phyloP scores from a whole-genome alignment of 306 rosid genomes.

The Citrullus colocynthis region DNA sequence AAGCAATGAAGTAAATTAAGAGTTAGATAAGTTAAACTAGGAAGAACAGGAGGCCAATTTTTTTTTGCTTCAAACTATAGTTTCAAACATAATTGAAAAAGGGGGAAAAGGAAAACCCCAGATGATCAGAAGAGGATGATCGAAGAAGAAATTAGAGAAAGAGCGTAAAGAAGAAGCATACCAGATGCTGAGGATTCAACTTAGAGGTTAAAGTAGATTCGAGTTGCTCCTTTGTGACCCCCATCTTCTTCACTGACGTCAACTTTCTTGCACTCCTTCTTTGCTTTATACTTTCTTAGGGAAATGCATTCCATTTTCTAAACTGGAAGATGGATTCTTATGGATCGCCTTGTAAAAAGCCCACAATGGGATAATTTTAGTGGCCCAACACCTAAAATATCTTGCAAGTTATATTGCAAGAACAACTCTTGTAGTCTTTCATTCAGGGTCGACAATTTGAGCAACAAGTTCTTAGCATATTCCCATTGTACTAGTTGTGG shows the following conservation, averaged over 20 bases:
- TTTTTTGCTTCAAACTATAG: too few relatives aligned
- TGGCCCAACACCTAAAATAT: background rate
- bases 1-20: background rate
- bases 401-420: too few relatives aligned
- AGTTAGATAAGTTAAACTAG: background rate
- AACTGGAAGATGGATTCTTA: background rate
- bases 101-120: background rate
- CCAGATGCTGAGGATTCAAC: slow-evolving; percentile 66
- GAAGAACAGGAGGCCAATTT: background rate
- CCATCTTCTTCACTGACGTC: slow-evolving; percentile 25
- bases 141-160: background rate
- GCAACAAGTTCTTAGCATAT: too few relatives aligned
- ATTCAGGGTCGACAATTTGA: too few relatives aligned
- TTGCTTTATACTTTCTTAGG: background rate
- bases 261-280: background rate
- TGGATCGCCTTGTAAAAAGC: background rate
- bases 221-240: slow-evolving; percentile 77
- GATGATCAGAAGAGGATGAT: background rate
- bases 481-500: too few relatives aligned
- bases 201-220: slow-evolving; percentile 64
- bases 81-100: background rate
- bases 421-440: too few relatives aligned
- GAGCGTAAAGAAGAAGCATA: slow-evolving; percentile 21
- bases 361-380: background rate
- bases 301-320: background rate